phyloP scores from a whole-genome alignment of 345 rosid genomes.

The Linum usitatissimum region DNA sequence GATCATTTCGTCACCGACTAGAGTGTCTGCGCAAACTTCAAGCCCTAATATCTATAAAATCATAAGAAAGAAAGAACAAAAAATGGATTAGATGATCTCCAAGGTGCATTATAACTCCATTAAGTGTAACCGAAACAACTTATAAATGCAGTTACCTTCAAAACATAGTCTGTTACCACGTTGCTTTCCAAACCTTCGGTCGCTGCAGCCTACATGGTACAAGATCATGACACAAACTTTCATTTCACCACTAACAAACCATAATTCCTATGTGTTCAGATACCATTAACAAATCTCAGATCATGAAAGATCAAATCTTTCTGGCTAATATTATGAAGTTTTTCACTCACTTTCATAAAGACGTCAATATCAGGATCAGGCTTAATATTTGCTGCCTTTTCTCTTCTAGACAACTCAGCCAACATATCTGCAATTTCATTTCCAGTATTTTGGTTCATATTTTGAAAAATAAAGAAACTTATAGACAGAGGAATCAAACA shows the following conservation, averaged over 20 bases:
- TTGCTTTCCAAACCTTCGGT: background rate
- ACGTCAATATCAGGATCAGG: constrained; percentile 1
- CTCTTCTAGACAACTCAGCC: constrained; percentile 3
- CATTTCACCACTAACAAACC: background rate
- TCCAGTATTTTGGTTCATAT: background rate
- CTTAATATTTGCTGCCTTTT: background rate
- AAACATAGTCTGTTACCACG: background rate
- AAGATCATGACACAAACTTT: background rate
- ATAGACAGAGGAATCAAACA: background rate
- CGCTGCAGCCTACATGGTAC: background rate
- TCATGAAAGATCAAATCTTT: background rate
- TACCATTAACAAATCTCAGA: background rate
- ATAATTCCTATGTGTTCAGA: no score
- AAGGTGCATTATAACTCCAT: background rate
- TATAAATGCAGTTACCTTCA: background rate
- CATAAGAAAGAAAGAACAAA: background rate
- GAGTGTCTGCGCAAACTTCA: constrained; percentile 1
- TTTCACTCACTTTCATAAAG: background rate
- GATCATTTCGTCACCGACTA: constrained; percentile 2
- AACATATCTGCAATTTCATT: constrained; percentile 1
- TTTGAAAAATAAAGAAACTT: background rate
- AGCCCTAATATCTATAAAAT: background rate
- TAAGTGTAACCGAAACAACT: background rate
- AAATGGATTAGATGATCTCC: background rate
- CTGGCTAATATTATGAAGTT: background rate